Evolutionary conservation across 2,329 filamentous ascomycete genomes (phyloP), one percentile per base, ranked within the genome.

Genomic region (Exophiala aquamarina): DNA sequence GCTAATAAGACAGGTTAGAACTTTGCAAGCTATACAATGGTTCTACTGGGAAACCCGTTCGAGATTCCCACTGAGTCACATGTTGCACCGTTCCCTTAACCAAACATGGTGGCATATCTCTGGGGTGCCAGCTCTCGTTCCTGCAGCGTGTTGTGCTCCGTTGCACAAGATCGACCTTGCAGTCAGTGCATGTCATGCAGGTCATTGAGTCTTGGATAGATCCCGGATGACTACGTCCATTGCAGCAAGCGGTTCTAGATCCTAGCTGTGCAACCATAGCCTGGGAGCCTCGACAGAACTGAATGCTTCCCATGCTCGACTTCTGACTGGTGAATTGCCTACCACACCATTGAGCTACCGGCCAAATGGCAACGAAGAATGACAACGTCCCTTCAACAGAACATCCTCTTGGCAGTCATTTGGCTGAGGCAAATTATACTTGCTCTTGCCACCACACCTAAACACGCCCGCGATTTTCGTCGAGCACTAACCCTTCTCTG

Each of bases 321-420:
- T 23, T 45, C 44, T 28, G 44, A 52, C 41, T 52, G 44, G 49
- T 31, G 20, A 20, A 19, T 19, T 15, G 35, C 14, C 20, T 26
- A 52, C 40, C 21, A 52, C 49, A 26, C 23, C 23, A 26, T 26
- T 26, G 23, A 6, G n/a, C n/a, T n/a, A n/a, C n/a, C n/a, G n/a
- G n/a, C n/a, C n/a, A n/a, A n/a, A n/a, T n/a, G n/a, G 6, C 23
- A 26, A 11, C 23, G 23, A 26, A 11, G 23, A 26, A 6, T 26
- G 33, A 31, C 35, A 41, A 44, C 41, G 40, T 37, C 40, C 44
- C 23, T 23, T 36, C 44, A 34, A 46, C 44, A 52, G 47, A 52
- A 44, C 26, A 34, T 34, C 63, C 58, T 5, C 66, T 71, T 35
- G 58, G 68, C 19, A 58, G 21, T 23, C 19, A 17, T 39, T 15